Percentiles rank a stretch among this genome's conserved stretches.
Conservation (phyloP, 306 rosid species). For the Luffa aegyptiaca region DNA sequence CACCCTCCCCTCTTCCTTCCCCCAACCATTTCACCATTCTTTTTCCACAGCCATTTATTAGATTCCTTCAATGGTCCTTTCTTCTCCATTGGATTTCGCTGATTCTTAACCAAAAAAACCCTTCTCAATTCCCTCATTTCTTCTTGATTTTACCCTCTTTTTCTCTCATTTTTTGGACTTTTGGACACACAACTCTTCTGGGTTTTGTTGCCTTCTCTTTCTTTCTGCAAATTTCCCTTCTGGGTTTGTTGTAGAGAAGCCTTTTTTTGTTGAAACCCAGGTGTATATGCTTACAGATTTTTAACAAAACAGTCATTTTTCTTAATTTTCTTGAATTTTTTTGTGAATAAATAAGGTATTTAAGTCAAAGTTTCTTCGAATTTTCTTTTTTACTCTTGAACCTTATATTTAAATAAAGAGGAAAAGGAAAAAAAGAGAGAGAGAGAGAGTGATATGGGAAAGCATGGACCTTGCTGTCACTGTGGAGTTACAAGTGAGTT, state of each 20-base stretch:
- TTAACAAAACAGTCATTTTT: slow-evolving; percentile 28
- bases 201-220: slow-evolving; percentile 52
- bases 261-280: slow-evolving; percentile 28
- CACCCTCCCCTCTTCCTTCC: slow-evolving; percentile 26
- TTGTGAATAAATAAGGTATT: slow-evolving; percentile 16
- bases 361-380: slow-evolving; percentile 28
- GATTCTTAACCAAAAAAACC: slow-evolving; percentile 31
- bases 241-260: slow-evolving; percentile 47
- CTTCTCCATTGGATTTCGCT: slow-evolving; percentile 68
- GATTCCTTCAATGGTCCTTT: slow-evolving; percentile 70
- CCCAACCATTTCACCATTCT: slow-evolving; percentile 53
- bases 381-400: slow-evolving; percentile 33
- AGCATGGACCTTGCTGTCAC: slow-evolving; percentile 99
- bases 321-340: slow-evolving; percentile 13
- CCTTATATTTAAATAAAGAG: slow-evolving; percentile 10
- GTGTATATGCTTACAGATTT: slow-evolving; percentile 24
- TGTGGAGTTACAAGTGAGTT: slow-evolving; percentile 99
- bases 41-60: slow-evolving; percentile 69
- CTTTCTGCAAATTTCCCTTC: slow-evolving; percentile 42
- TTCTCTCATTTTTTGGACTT: slow-evolving; percentile 30
- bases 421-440: not conserved
- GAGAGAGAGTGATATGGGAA: slow-evolving; percentile 67
- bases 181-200: slow-evolving; percentile 43
- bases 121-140: slow-evolving; percentile 48
- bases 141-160: slow-evolving; percentile 30